Conservation (phyloP, 192 early-diverging fungal species). For the Coemansia sp. region DNA sequence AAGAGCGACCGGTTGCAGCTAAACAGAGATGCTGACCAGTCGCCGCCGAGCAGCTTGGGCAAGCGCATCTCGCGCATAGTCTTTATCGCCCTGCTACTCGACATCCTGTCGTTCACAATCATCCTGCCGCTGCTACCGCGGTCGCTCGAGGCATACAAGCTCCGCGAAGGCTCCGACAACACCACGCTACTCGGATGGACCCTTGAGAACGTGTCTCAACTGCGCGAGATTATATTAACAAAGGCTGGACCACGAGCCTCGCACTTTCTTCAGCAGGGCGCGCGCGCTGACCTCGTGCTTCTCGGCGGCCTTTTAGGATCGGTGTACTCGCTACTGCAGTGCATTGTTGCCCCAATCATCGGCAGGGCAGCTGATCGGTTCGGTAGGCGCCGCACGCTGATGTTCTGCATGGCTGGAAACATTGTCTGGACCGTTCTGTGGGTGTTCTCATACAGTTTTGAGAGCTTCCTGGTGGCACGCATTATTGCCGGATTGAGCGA, state of each 20-base stretch:
- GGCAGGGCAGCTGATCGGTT: constrained; percentile 74
- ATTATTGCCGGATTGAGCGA: constrained; percentile 93
- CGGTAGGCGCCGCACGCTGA: constrained; percentile 77
- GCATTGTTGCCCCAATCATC: constrained; percentile 79
- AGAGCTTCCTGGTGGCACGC: constrained; percentile 78
- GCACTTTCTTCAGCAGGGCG: constrained; percentile 39
- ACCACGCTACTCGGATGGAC: constrained; percentile 44
- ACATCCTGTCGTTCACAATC: constrained; percentile 96
- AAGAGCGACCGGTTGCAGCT: background rate
- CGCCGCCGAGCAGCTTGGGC: constrained; percentile 17
- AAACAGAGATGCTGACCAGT: constrained; percentile 4
- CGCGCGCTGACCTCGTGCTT: constrained; percentile 65
- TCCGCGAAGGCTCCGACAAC: constrained; percentile 40
- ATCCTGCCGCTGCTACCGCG: constrained; percentile 94
- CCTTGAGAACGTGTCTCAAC: constrained; percentile 8
- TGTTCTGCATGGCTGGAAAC: constrained; percentile 93
- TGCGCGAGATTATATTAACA: constrained; percentile 18
- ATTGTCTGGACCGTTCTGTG: constrained; percentile 84
- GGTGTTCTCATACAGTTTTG: constrained; percentile 83
- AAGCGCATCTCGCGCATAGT: constrained; percentile 52
- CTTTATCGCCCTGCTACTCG: constrained; percentile 85
- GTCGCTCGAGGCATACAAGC: constrained; percentile 82
- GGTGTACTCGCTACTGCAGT: constrained; percentile 93
- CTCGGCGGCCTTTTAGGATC: constrained; percentile 90
- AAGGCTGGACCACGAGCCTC: constrained; percentile 23